Evolutionary conservation across 2,329 filamentous ascomycete species (phyloP).

Genomic region (Fusarium heterosporum): DNA sequence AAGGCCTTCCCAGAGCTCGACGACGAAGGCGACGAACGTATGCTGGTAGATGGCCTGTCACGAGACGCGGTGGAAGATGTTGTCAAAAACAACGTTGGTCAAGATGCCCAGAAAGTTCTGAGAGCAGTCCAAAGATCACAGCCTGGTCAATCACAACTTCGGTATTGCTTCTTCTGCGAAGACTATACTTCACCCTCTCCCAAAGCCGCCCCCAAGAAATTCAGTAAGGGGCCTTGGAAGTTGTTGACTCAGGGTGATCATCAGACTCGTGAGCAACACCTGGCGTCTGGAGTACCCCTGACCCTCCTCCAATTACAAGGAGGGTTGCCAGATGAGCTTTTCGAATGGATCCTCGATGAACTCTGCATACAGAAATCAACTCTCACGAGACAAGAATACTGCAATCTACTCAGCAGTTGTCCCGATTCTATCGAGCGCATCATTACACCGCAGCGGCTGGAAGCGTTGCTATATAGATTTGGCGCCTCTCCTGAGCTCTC

Average conservation of each 20-base stretch:
- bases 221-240: conserved; percentile 58
- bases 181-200: conserved; percentile 47
- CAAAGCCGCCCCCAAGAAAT: conserved; percentile 47
- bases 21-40: conserved; percentile 16
- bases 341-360: conserved; percentile 74
- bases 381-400: conserved; percentile 70
- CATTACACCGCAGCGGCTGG: conserved; percentile 59
- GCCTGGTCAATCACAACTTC: conserved; percentile 49
- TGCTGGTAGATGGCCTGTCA: conserved; percentile 32
- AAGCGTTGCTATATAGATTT: conserved; percentile 67
- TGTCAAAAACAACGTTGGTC: conserved; percentile 54
- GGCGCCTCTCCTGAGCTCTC: conserved; percentile 65
- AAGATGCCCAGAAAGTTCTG: conserved; percentile 59
- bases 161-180: conserved; percentile 64
- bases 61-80: conserved; percentile 47
- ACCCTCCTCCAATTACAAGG: conserved; percentile 55
- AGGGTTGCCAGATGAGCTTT: conserved; percentile 70
- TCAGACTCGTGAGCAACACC: conserved; percentile 65
- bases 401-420: conserved; percentile 63
- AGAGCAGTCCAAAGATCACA: conserved; percentile 65
- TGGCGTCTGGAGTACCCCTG: conserved; percentile 72
- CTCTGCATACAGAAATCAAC: conserved; percentile 66
- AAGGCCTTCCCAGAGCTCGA: conserved; percentile 50
- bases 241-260: conserved; percentile 60
- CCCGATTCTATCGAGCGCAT: conserved; percentile 58